phyloP scores from a whole-genome alignment of 2,329 filamentous ascomycete genomes.

The Aspergillus felis region DNA sequence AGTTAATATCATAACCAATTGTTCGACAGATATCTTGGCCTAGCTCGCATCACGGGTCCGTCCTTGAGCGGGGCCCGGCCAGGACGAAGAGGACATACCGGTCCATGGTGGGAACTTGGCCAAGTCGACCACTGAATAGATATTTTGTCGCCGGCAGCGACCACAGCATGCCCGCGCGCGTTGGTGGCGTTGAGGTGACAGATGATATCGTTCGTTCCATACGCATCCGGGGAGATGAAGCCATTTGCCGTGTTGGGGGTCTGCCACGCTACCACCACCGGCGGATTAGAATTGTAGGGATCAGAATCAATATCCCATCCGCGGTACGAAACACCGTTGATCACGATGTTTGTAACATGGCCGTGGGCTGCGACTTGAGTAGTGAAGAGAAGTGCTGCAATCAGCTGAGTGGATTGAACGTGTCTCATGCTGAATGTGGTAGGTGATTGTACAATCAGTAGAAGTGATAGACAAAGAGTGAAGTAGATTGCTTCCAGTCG shows the following conservation, averaged over 20 bases:
- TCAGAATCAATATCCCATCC: slow-evolving; percentile 28
- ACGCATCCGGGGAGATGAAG: slow-evolving; percentile 46
- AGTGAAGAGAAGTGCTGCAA: background rate
- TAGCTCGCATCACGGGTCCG: too few species aligned
- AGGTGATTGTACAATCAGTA: background rate
- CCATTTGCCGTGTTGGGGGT: slow-evolving; percentile 49
- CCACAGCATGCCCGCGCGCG: slow-evolving; percentile 47
- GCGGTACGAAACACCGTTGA: slow-evolving; percentile 16
- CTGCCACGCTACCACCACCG: slow-evolving; percentile 50
- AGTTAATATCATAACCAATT: background rate
- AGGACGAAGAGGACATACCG: slow-evolving; percentile 24
- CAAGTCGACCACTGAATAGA: slow-evolving; percentile 60
- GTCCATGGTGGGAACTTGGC: slow-evolving; percentile 59
- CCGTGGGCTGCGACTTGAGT: background rate
- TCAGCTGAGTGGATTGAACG: background rate
- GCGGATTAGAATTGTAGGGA: slow-evolving; percentile 29
- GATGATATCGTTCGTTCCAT: slow-evolving; percentile 47
- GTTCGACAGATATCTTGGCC: background rate
- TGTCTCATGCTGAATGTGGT: background rate
- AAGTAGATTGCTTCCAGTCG: background rate
- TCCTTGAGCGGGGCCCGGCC: background rate
- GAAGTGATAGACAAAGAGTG: background rate
- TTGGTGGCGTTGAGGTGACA: slow-evolving; percentile 56
- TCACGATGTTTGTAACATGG: slow-evolving; percentile 10
- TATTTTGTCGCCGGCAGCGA: slow-evolving; percentile 55